Evolutionary conservation across 2,329 filamentous ascomycete genomes (phyloP), one percentile per base, ranked within the genome.

Genomic region (Trichoderma gracile): DNA sequence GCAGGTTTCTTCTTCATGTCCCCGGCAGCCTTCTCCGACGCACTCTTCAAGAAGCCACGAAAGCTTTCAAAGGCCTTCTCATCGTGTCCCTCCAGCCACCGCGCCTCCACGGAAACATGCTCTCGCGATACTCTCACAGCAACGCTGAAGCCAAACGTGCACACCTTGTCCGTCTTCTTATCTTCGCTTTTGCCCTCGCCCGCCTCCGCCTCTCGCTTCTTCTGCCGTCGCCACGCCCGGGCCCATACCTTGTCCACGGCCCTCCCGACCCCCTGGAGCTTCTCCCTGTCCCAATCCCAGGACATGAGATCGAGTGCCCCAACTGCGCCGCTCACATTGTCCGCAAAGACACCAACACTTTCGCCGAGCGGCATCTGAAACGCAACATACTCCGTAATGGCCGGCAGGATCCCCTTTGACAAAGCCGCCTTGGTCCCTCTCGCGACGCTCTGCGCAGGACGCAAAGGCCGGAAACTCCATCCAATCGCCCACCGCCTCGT

Each of bases 401-500:
- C 69, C 0, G 84, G 85, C 17, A 85, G 71, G 0, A 84, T 65
- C 38, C 73, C 79, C 66, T 75, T 82, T 50, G 78, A 76, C 3
- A 71, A 50, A 0, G 75, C 71, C 3, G 78, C 75, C 59, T 77
- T 78, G 58, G 81, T 74, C 0, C 80, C 81, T 52, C 83, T 72
- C 23, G 81, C 79, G 46, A 81, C 75, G 47, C 73, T 69, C 64
- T 80, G 74, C 5, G 79, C 74, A 2, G 93, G 92, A 52, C 93
- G 81, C 72, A 85, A 79, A 58, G 85, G 80, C 2, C 80, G 78
- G 77, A 92, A 97, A 71, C 90, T 96, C 95, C 95, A 99, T 0
- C 84, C 95, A 3, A 98, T 78, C 1, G 88, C 92, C 93, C 94
- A 98, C 19, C 95, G 81, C 59, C 88, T 86, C 33, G 95, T 98